These are phyloP conservation scores for Quercus mongolica DNA, from an alignment of 306 rosid species.

Conservation along the genomic window DNA sequence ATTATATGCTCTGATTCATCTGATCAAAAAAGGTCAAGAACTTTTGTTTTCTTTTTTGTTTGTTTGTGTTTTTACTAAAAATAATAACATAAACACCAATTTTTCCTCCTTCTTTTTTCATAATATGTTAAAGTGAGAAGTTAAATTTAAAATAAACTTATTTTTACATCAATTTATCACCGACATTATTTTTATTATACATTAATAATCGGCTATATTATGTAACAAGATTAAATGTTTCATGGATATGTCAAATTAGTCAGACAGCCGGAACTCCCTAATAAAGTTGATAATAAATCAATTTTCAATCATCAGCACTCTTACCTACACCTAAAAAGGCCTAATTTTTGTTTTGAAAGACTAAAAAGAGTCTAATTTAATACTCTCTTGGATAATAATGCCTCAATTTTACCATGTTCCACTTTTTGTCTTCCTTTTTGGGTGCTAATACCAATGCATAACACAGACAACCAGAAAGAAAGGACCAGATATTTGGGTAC, in stretches of 20 bases:
- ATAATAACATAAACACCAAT: too few species aligned
- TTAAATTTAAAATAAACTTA: too few species aligned
- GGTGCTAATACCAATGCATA: constrained; percentile 18
- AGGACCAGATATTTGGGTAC: neutral
- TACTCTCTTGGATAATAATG: neutral
- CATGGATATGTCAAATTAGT: neutral
- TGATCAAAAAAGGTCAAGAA: neutral
- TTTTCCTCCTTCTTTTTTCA: too few species aligned
- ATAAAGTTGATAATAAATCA: neutral
- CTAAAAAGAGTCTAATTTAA: neutral
- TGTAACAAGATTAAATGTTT: too few species aligned
- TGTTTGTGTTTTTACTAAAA: too few species aligned
- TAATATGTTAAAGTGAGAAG: too few species aligned
- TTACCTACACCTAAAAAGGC: neutral
- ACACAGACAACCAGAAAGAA: neutral
- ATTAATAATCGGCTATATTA: too few species aligned
- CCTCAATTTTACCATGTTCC: neutral
- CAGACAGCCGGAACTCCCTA: neutral
- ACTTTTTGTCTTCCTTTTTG: neutral
- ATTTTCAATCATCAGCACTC: neutral
- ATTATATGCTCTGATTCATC: too few species aligned
- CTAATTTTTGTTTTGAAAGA: too few species aligned
- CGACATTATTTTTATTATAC: too few species aligned
- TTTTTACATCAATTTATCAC: too few species aligned
- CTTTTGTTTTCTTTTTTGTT: too few species aligned